Evolutionary conservation across 2,329 filamentous ascomycete genomes (phyloP), one percentile per base, ranked within the genome.

Genomic region (Stylonectria norvegica): DNA sequence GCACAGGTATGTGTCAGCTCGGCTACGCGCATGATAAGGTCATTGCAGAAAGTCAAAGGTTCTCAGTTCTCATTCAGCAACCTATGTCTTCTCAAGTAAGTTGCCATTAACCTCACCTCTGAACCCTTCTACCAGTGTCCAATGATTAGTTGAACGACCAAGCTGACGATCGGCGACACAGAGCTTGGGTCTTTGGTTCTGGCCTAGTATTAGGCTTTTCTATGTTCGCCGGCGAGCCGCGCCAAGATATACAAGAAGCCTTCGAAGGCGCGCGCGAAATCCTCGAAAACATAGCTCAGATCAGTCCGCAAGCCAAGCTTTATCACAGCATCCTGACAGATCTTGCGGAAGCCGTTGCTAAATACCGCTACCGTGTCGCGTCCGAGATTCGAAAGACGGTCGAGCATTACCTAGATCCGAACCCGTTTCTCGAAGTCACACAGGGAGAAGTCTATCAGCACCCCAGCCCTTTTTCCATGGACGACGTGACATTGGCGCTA

Each of bases 81-180:
- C 39, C 75, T 76, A 71, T 71, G 70, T 38, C 64, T 76, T 6
- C 52, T 76, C 7, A 76, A 76, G 71, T 73, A 52, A 56, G 67
- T 48, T n/a, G n/a, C n/a, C n/a, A n/a, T n/a, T 15, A 11, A 20
- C 7, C 12, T 19, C 19, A 12, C 27, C 27, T 20, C 19, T 7
- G 5, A 11, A 15, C 19, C 31, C 7, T 22, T 22, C 33, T 11
- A n/a, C n/a, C n/a, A 22, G 5, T 22, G 14, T 33, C 30, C 31
- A 15, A 16, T 16, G 15, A 35, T 15, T 3, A 12, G n/a, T 22
- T 5, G 10, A 27, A 40, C 14, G 11, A 17, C 16, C 18, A 25
- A 10, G 25, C 23, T 8, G 12, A 16, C 6, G 19, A 8, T 29
- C 19, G 15, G 15, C 19, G 9, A 15, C 17, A 15, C 10, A 34